phyloP scores from a whole-genome alignment of 768 basidiomycete species.

The Boletus vinaceobasis region DNA sequence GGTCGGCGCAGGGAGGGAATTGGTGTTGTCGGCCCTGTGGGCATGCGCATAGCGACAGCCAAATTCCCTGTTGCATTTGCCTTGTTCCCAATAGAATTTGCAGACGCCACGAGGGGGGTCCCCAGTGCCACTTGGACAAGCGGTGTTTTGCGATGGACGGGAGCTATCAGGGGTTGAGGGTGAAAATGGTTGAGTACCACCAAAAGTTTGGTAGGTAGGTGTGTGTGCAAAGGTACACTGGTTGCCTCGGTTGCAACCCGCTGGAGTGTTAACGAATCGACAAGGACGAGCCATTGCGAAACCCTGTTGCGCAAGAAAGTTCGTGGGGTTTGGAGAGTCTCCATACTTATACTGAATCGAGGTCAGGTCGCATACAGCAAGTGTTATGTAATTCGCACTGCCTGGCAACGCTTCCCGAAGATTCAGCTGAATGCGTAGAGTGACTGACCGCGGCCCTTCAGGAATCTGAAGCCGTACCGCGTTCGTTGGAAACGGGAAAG shows the following conservation, averaged over 20 bases:
- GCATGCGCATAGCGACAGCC: constrained; percentile 43
- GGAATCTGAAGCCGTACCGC: too few relatives aligned
- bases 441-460: too few relatives aligned
- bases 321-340: neutral
- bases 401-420: too few relatives aligned
- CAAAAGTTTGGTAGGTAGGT: constrained; percentile 7
- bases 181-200: neutral
- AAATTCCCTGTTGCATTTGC: constrained; percentile 46
- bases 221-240: constrained; percentile 38
- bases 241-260: constrained; percentile 46
- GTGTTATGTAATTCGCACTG: neutral
- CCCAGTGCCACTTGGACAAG: constrained; percentile 2
- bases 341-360: neutral
- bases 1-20: constrained; percentile 8
- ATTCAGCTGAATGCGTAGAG: neutral
- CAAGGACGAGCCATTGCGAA: constrained; percentile 32
- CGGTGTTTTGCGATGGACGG: neutral
- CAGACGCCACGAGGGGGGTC: constrained; percentile 39
- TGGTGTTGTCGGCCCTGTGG: constrained; percentile 3
- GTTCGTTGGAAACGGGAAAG: too few relatives aligned
- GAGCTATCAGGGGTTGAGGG: constrained; percentile 6
- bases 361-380: neutral
- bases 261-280: constrained; percentile 38
- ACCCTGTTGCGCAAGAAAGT: neutral
- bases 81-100: constrained; percentile 44